Percentiles rank a stretch among this genome's conserved stretches.
phyloP scores from a whole-genome alignment of 2,329 filamentous ascomycete species.

The Verticillium tricorpus region DNA sequence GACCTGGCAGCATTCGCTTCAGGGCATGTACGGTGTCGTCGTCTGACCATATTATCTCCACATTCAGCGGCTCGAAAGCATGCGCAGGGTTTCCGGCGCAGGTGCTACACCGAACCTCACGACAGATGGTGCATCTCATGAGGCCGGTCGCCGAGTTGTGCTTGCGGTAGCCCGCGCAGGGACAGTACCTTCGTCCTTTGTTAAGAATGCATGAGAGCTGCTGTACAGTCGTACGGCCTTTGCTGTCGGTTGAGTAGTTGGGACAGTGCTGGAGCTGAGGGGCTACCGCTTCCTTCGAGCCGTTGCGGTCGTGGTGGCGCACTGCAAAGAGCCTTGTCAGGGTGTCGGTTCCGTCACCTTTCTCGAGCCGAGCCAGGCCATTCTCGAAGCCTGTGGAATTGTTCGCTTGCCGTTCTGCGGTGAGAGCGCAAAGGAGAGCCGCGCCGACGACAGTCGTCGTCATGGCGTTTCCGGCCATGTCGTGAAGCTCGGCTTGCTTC shows the following conservation, averaged over 20 bases:
- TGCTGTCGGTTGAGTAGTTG: not conserved
- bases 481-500: constrained; percentile 55
- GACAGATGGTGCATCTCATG: constrained; percentile 26
- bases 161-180: constrained; percentile 25
- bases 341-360: not conserved
- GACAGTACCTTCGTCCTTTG: constrained; percentile 26
- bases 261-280: not conserved
- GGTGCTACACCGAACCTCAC: constrained; percentile 27
- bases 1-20: not conserved
- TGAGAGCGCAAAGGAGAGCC: constrained; percentile 55
- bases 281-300: not conserved
- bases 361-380: constrained; percentile 3
- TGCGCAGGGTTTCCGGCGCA: constrained; percentile 36
- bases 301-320: not conserved
- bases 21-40: not conserved
- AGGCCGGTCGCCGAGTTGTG: constrained; percentile 20
- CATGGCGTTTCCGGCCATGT: constrained; percentile 79
- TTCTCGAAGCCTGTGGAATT: not conserved
- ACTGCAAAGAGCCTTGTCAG: not conserved
- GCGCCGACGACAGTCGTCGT: constrained; percentile 66
- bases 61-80: constrained; percentile 11
- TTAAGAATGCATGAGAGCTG: constrained; percentile 10
- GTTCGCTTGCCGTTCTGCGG: constrained; percentile 21
- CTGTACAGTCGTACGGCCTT: not conserved
- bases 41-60: not conserved